Base-by-base conservation (phyloP, 352 stramenopile genomes). In the Halophytophthora batemanensis region DNA sequence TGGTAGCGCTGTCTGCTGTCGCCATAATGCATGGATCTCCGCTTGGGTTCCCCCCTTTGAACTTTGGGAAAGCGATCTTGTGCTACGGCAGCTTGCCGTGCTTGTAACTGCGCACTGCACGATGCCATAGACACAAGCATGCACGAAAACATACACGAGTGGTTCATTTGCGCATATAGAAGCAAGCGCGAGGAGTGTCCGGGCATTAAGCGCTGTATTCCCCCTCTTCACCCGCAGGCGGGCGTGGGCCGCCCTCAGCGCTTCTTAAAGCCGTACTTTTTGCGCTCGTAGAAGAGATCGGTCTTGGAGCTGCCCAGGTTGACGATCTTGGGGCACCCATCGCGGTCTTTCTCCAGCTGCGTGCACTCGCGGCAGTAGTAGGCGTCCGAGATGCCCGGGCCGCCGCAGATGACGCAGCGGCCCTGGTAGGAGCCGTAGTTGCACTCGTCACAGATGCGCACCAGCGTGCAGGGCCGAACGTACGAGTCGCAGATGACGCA, bases 281-380 rank as follows among this genome's bases (percentile, higher is more conserved):
- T 99, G 45, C 97, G 73, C 71, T 99, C 96, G 68, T 99, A 99
- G 72, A 99, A 99, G 36, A 99, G 74, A 80, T 99, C 97, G 4
- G 86, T 96, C 80, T 97, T 96, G 61, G 85, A 96, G 59, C 76
- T 96, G 29, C 89, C 94, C 10, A 98, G 61, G 64, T 99, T 99
- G 6, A 99, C 96, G 65, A 99, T 98, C 78, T 99, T 99, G 7
- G 97, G 97, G 71, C 97, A 99, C 14, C 97, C 97, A 73, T 99
- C 97, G 48, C 96, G 74, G 64, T 97, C 88, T 53, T 97, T 97
- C 60, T 97, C 96, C 51, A 97, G 74, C 59, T 99, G 91, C 36
- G 95, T 97, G 73, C 97, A 99, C 64, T 99, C 97, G 57, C 95
- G 85, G 77, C 97, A 99, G 75, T 99, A 99, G 69, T 99, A 99